Evolutionary conservation across 495 filamentous ascomycete genomes (phyloP).

Genomic region (Hypoxylon perforatum): DNA sequence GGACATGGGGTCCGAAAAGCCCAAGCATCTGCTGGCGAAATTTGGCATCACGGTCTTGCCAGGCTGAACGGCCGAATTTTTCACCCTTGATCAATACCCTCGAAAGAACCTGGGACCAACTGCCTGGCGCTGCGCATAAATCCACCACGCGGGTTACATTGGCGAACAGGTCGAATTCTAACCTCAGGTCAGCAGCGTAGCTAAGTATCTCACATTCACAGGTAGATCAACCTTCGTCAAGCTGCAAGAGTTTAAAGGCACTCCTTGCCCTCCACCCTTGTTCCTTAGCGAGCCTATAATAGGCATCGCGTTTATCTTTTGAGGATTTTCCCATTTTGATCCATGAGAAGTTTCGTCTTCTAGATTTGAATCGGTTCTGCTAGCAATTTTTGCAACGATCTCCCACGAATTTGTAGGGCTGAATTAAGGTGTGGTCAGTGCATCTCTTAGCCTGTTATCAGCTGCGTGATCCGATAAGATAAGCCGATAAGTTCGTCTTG

Average conservation of each 20-base stretch:
- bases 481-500: slow-evolving; percentile 14
- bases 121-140: slow-evolving; percentile 94
- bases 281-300: slow-evolving; percentile 97
- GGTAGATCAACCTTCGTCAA: slow-evolving; percentile 73
- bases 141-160: slow-evolving; percentile 92
- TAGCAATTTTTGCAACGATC: slow-evolving; percentile 14
- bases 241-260: slow-evolving; percentile 95
- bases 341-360: not conserved
- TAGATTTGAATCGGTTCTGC: slow-evolving; percentile 2
- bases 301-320: slow-evolving; percentile 98
- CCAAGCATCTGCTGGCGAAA: slow-evolving; percentile 67
- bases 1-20: slow-evolving; percentile 45
- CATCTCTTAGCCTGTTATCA: not conserved
- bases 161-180: slow-evolving; percentile 91
- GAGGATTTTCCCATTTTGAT: slow-evolving; percentile 91
- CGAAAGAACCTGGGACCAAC: slow-evolving; percentile 96
- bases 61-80: slow-evolving; percentile 83
- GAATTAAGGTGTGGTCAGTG: slow-evolving; percentile 39
- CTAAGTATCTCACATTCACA: not conserved
- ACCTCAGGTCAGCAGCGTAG: slow-evolving; percentile 35
- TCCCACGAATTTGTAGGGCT: slow-evolving; percentile 30
- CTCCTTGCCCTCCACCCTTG: slow-evolving; percentile 97
- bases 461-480: not conserved
- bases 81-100: slow-evolving; percentile 92
- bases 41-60: slow-evolving; percentile 80